A percentile compares a stretch with the other conserved stretches of the same genome.
Conservation (phyloP, 2,329 filamentous ascomycete genomes). For the Cyphellophora europaea region DNA sequence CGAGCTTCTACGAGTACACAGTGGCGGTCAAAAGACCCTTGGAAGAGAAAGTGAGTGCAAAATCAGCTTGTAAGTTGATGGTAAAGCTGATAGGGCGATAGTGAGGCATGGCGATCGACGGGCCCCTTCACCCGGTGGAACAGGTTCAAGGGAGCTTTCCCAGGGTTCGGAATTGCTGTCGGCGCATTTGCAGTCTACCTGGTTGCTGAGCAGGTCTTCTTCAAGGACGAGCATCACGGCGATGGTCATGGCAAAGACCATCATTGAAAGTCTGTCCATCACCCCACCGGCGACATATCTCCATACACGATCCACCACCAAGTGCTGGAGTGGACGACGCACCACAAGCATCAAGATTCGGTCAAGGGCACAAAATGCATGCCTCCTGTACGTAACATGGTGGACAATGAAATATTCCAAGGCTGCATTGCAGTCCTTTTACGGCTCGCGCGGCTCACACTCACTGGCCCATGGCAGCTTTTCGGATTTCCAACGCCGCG, state of each 20-base stretch:
- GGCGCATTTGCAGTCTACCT: slow-evolving; percentile 88
- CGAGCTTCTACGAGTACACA: slow-evolving; percentile 17
- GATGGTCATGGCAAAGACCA: slow-evolving; percentile 38
- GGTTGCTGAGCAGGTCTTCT: slow-evolving; percentile 78
- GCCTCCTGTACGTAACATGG: too few species aligned
- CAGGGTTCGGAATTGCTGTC: slow-evolving; percentile 83
- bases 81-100: slow-evolving; percentile 29
- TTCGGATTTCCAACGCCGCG: too few species aligned
- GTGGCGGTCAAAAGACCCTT: slow-evolving; percentile 43
- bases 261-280: slow-evolving; percentile 8
- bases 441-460: too few species aligned
- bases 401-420: too few species aligned
- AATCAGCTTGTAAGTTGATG: slow-evolving; percentile 1
- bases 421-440: too few species aligned
- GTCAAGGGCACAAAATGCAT: too few species aligned
- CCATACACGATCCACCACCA: slow-evolving; percentile 10
- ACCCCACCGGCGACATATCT: background rate
- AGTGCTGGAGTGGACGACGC: slow-evolving; percentile 14
- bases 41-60: slow-evolving; percentile 48
- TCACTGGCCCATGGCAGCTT: too few species aligned
- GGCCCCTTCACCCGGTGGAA: slow-evolving; percentile 83
- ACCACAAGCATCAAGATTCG: background rate
- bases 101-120: slow-evolving; percentile 90
- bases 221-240: slow-evolving; percentile 59
- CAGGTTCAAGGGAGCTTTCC: slow-evolving; percentile 78